Evolutionary conservation across 2,329 filamentous ascomycete genomes (phyloP).

Genomic region (Penicillium palitans): DNA sequence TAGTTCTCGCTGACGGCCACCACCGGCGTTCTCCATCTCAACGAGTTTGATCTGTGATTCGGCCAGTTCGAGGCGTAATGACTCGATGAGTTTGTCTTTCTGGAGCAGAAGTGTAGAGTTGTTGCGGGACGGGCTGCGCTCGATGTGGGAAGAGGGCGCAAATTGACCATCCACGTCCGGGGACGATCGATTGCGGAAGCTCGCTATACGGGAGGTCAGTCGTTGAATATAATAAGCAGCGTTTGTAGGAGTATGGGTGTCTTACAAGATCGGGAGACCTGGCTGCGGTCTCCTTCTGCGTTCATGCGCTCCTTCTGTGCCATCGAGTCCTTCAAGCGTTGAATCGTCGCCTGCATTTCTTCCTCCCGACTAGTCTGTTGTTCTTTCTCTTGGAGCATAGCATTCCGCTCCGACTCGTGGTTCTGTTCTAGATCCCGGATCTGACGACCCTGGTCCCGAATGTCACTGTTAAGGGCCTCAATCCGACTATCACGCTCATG

Average conservation of each 20-base stretch:
- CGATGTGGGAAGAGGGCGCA: slow-evolving; percentile 78
- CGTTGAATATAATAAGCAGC: not conserved
- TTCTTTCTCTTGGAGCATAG: slow-evolving; percentile 88
- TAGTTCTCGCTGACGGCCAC: slow-evolving; percentile 83
- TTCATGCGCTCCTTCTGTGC: slow-evolving; percentile 67
- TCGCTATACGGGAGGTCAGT: slow-evolving; percentile 37
- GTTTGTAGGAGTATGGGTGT: slow-evolving; percentile 14
- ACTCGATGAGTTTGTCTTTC: slow-evolving; percentile 96
- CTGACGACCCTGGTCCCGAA: slow-evolving; percentile 77
- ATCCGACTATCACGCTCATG: slow-evolving; percentile 85
- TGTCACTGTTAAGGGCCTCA: slow-evolving; percentile 78
- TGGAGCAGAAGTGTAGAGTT: slow-evolving; percentile 88
- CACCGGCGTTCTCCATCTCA: slow-evolving; percentile 89
- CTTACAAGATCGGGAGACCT: slow-evolving; percentile 55
- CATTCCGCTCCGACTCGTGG: slow-evolving; percentile 84
- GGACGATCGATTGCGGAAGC: slow-evolving; percentile 55
- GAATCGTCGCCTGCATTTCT: slow-evolving; percentile 86
- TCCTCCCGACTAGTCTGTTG: slow-evolving; percentile 81
- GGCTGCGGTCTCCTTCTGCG: slow-evolving; percentile 52
- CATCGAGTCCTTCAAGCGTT: slow-evolving; percentile 85
- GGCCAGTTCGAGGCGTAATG: slow-evolving; percentile 83
- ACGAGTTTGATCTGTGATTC: slow-evolving; percentile 94
- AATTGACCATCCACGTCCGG: slow-evolving; percentile 76
- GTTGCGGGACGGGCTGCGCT: slow-evolving; percentile 84
- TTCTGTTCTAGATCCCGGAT: slow-evolving; percentile 89